Evolutionary conservation across 139 green algal genomes (phyloP).

Genomic region (Chlamydomonas sphaeroides): DNA sequence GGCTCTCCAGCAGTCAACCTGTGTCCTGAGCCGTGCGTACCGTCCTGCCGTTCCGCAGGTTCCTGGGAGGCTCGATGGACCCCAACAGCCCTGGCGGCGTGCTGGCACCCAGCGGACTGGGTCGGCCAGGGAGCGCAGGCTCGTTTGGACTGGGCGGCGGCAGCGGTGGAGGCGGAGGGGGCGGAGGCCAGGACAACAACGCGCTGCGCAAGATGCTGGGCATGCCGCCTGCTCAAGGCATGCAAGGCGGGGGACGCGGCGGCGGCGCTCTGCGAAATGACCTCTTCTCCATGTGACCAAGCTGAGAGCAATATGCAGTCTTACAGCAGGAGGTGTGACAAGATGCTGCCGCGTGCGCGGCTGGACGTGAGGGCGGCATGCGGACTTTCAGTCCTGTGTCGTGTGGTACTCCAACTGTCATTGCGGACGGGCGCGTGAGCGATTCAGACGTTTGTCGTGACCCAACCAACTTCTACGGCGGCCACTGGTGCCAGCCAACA

Average conservation of each 20-base stretch:
- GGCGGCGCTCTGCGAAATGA: neutral
- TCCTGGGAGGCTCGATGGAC: constrained; percentile 19
- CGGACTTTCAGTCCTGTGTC: too few species aligned
- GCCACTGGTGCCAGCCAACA: too few species aligned
- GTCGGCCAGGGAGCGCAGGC: neutral
- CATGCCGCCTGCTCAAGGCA: constrained; percentile 8
- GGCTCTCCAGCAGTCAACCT: too few species aligned
- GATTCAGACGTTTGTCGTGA: too few species aligned
- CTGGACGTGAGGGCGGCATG: too few species aligned
- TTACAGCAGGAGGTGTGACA: too few species aligned
- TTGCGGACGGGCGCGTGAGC: too few species aligned
- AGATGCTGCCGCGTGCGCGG: too few species aligned
- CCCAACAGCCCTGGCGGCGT: constrained; percentile 7
- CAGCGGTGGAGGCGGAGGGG: neutral
- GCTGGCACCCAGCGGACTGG: neutral
- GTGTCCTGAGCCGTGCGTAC: too few species aligned
- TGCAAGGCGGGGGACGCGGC: neutral
- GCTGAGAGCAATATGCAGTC: too few species aligned
- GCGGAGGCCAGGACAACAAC: constrained; percentile 26
- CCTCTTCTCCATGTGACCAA: constrained; percentile 32
- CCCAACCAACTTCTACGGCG: too few species aligned
- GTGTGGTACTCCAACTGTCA: too few species aligned
- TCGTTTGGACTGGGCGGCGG: constrained; percentile 1
- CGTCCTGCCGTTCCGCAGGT: neutral
- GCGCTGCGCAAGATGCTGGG: constrained; percentile 32